Evolutionary conservation across 129 eudicot species (phyloP).

Genomic region (Apium graveolens): DNA sequence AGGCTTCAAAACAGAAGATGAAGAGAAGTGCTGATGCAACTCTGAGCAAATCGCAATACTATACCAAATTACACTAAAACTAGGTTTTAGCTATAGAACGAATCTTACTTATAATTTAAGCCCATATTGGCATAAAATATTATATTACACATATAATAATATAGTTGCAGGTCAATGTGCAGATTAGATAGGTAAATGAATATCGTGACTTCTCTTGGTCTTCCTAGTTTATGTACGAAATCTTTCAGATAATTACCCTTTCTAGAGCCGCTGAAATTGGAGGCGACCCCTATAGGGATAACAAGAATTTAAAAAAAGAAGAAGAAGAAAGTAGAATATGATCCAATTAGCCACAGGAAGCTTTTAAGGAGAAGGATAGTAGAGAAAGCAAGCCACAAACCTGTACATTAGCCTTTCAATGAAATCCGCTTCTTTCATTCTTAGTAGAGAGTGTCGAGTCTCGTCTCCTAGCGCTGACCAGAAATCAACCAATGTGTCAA

Average conservation of each 20-base stretch:
- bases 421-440: slow-evolving; percentile 98
- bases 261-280: neutral
- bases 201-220: neutral
- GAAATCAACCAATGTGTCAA: slow-evolving; percentile 91
- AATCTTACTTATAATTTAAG: neutral
- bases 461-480: slow-evolving; percentile 99
- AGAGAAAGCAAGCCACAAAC: slow-evolving; percentile 24
- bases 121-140: neutral
- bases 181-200: neutral
- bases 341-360: neutral
- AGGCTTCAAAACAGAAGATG: neutral
- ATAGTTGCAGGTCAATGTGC: neutral
- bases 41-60: neutral
- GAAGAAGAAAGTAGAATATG: neutral
- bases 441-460: slow-evolving; percentile 70
- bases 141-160: no score
- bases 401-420: slow-evolving; percentile 88
- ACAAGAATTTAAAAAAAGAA: neutral
- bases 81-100: neutral
- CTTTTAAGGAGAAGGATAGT: neutral
- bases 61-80: no score
- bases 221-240: neutral
- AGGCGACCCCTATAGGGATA: neutral
- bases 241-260: neutral
- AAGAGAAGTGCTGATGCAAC: neutral